Evolutionary conservation across 768 basidiomycete species (phyloP), one percentile per base, ranked within the genome.

Genomic region (Paxillus rubicundulus): DNA sequence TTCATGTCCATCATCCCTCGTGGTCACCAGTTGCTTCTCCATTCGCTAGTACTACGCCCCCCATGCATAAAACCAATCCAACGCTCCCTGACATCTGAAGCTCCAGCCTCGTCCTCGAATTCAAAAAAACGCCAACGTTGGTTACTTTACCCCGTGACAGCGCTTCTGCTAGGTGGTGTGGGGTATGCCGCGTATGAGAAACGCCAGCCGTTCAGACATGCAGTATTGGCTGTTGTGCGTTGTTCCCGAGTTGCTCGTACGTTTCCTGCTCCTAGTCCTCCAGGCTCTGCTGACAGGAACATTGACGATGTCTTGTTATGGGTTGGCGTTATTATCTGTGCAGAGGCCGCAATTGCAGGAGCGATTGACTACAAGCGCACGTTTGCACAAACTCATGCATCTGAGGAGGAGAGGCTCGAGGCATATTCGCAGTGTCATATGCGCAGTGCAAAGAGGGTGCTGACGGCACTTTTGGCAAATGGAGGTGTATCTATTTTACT

Each of bases 381-480:
- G 5, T 84, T 89, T 70, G 71, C 77, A 21, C 74, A 72, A 52
- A 65, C 52, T 1, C 87, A 85, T 62, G 60, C 61, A 3, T 78
- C 82, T 1, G 74, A 80, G 34, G 75, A 79, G 13, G 78, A 81
- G 46, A 72, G 72, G 53, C 60, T 71, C 14, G 67, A 75, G 3
- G 86, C 87, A 2, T 78, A 82, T 58, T 89, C 89, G 13, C 73
- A 82, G 30, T 96, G 93, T 68, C 96, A 99, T 72, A 79, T 71
- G 45, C 80, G 93, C 42, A 94, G 91, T 65, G 93, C 93, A 7
- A 66, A 75, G 49, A 77, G 92, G 51, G 82, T 97, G 37, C 72
- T 95, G 56, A 80, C 79, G 55, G 92, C 92, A n/a, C 74, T 98
- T 41, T 77, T 94, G 47, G 86, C 84, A 6, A 97, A 98, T 61